Conservation (phyloP, 2,329 filamentous ascomycete species). For the Aspergillus pseudotamarii region DNA sequence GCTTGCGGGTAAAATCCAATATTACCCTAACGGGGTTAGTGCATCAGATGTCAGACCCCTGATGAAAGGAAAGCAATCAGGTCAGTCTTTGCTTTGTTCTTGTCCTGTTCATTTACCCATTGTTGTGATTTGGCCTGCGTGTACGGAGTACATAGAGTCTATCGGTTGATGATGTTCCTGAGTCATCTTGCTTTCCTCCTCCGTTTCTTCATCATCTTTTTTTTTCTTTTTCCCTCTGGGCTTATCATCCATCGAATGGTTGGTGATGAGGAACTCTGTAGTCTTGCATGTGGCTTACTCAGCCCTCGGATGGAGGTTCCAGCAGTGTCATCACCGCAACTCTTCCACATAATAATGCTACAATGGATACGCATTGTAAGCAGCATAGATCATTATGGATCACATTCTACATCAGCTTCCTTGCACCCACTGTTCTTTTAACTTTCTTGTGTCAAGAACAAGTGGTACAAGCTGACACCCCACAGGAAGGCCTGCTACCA, state of each 20-base stretch:
- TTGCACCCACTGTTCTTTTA: not conserved
- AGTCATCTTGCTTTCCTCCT: not conserved
- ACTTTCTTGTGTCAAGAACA: not conserved
- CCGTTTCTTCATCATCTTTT: not conserved
- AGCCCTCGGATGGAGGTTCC: not conserved
- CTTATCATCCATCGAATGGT: not conserved
- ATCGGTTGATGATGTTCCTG: not conserved
- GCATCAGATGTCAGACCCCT: not conserved
- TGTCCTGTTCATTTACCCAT: not conserved
- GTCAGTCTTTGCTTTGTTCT: not conserved
- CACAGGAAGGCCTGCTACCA: not conserved
- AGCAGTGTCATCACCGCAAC: not conserved
- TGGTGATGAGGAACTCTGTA: not conserved
- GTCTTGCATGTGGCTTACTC: not conserved
- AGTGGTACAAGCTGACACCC: slow-evolving; percentile 1
- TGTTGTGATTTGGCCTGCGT: not conserved
- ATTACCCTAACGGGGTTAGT: slow-evolving; percentile 8
- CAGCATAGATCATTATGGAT: not conserved
- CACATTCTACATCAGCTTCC: not conserved
- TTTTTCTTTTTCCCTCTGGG: not conserved
- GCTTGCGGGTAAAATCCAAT: slow-evolving; percentile 4
- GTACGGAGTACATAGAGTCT: slow-evolving; percentile 1
- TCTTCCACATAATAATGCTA: not conserved
- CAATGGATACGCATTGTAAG: not conserved
- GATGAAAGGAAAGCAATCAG: not conserved